Percentiles rank a stretch among this genome's conserved stretches.
phyloP scores from a whole-genome alignment of 2,329 filamentous ascomycete species.

The Scedosporium dehoogii region DNA sequence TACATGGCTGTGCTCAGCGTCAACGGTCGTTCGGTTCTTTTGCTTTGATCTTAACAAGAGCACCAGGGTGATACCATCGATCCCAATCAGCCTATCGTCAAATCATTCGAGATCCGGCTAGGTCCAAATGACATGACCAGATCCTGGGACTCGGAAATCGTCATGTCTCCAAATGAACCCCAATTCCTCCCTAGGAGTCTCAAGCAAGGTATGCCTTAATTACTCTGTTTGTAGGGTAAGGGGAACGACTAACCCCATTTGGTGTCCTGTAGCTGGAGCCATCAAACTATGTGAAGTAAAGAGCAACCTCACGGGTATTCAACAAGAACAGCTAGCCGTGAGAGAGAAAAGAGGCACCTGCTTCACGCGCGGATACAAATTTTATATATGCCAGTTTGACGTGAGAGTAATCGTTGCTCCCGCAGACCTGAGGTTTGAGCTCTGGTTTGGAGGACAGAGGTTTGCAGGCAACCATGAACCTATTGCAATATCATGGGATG shows the following conservation, averaged over 20 bases:
- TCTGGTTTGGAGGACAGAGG: slow-evolving; percentile 30
- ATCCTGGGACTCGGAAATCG: slow-evolving; percentile 26
- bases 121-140: slow-evolving; percentile 21
- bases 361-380: slow-evolving; percentile 24
- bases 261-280: slow-evolving; percentile 20
- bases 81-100: slow-evolving; percentile 22
- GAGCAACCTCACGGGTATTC: slow-evolving; percentile 28
- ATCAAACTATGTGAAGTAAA: slow-evolving; percentile 28
- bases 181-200: slow-evolving; percentile 25
- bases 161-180: slow-evolving; percentile 28
- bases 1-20: neutral
- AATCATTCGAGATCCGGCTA: slow-evolving; percentile 24
- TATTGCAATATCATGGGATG: slow-evolving; percentile 25
- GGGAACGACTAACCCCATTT: neutral
- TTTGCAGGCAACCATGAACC: slow-evolving; percentile 29
- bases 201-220: slow-evolving; percentile 22
- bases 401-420: slow-evolving; percentile 45
- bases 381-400: slow-evolving; percentile 32
- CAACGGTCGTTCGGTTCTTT: neutral
- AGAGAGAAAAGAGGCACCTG: slow-evolving; percentile 25
- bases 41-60: neutral
- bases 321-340: slow-evolving; percentile 25
- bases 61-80: slow-evolving; percentile 28
- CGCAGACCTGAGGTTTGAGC: slow-evolving; percentile 39
- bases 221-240: neutral